Evolutionary conservation across 108 stramenopile genomes (phyloP).

Genomic region (Nitzschia sp.): DNA sequence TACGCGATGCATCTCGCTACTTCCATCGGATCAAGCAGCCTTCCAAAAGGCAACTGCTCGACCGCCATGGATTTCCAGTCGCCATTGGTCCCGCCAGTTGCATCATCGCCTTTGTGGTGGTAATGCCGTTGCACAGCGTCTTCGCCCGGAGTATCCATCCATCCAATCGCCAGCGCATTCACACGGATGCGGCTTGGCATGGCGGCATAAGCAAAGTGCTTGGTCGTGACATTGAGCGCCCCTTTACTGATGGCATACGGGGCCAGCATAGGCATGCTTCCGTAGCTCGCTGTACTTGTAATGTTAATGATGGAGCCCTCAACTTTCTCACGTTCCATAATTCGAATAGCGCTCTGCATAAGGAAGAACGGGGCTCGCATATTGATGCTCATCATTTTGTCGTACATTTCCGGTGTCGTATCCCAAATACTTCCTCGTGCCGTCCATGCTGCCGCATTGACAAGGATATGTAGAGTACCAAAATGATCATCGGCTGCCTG

Average conservation of each 20-base stretch:
- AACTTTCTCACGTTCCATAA: constrained; percentile 31
- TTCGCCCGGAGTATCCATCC: constrained; percentile 37
- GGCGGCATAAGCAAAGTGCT: constrained; percentile 27
- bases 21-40: constrained; percentile 19
- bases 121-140: constrained; percentile 15
- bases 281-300: constrained; percentile 29
- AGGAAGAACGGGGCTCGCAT: constrained; percentile 30
- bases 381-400: constrained; percentile 34
- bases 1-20: constrained; percentile 35
- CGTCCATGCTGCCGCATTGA: constrained; percentile 31
- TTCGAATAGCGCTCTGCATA: constrained; percentile 32
- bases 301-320: constrained; percentile 31
- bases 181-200: constrained; percentile 24
- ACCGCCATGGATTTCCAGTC: constrained; percentile 15
- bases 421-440: constrained; percentile 31
- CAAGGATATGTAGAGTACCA: constrained; percentile 30
- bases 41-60: constrained; percentile 23
- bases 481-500: constrained; percentile 25
- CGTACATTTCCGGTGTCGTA: constrained; percentile 29
- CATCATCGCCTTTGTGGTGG: neutral
- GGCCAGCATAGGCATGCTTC: constrained; percentile 33
- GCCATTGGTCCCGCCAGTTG: neutral
- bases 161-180: constrained; percentile 30
- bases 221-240: constrained; percentile 29
- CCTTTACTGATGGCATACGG: constrained; percentile 32